Evolutionary conservation across 768 basidiomycete genomes (phyloP), one percentile per base, ranked within the genome.

Genomic region (Steccherinum ochraceum): DNA sequence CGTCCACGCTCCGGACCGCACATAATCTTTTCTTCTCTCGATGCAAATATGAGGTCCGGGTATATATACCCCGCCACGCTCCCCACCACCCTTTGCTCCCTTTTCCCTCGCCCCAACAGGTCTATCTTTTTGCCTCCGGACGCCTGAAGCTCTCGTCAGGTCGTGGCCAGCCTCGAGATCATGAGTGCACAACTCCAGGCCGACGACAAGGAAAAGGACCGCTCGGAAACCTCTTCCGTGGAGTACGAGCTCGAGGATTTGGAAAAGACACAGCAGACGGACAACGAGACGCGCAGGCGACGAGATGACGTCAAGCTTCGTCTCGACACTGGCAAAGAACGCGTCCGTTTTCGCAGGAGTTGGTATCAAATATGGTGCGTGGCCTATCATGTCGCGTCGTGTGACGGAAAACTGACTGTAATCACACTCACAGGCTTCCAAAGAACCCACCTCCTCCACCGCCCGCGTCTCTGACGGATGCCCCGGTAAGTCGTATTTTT

Each of bases 341-440:
- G 68, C 25, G 54, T 73, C 23, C 69, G 71, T 45, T 67, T 69
- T 46, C 72, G 79, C 30, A 67, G 69, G 43, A 64, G 62, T 23
- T 80, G 79, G 77, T 81, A 74, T 74, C 73, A 82, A 59, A 24
- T 80, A 52, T 82, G 80, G 80, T 79, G 53, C 30, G 67, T 47
- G 12, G n/a, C 12, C 5, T 41, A 4, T 43, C 41, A 10, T 5
- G 7, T 18, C 19, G 41, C 41, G 16, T 43, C n/a, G 21, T 16
- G 30, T 7, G 7, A 35, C 16, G n/a, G n/a, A n/a, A n/a, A n/a
- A 18, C 20, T 26, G 35, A 21, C 26, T 26, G 18, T 42, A 18
- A 49, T 26, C 26, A 23, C 18, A 40, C 7, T 21, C 40, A 3
- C 45, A 81, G 83, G 84, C 68, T 80, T 51, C 85, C 85, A 1